Evolutionary conservation across 352 stramenopile genomes (phyloP).

Genomic region (Blastocystis sp.): DNA sequence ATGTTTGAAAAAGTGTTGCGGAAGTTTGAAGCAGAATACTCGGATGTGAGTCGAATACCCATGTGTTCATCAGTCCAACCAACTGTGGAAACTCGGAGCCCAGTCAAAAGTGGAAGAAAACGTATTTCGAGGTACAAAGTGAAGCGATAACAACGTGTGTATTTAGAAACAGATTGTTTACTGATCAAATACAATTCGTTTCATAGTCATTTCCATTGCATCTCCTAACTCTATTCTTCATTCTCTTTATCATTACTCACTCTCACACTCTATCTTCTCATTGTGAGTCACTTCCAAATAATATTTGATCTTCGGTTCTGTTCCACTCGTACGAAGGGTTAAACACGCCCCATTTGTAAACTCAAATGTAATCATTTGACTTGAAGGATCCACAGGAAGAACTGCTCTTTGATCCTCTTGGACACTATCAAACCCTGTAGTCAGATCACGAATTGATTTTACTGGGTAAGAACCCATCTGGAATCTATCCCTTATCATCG

Average conservation of each 20-base stretch:
- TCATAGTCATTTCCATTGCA: conserved; percentile 33
- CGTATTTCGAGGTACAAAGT: background rate
- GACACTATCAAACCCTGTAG: conserved; percentile 78
- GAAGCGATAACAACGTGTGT: background rate
- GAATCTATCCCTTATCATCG: conserved; percentile 68
- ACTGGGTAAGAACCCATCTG: conserved; percentile 76
- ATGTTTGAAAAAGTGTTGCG: background rate
- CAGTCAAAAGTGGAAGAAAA: background rate
- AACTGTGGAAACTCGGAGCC: background rate
- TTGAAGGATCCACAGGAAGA: conserved; percentile 82
- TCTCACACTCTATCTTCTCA: conserved; percentile 42
- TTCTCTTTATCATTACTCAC: background rate
- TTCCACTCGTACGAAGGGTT: conserved; percentile 91
- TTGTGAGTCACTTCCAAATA: conserved; percentile 79
- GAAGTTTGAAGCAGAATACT: background rate
- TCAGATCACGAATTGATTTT: conserved; percentile 76
- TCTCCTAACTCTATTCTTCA: conserved; percentile 34
- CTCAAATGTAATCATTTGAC: conserved; percentile 89
- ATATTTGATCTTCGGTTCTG: conserved; percentile 98
- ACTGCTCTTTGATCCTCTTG: conserved; percentile 68
- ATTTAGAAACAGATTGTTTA: conserved; percentile 2
- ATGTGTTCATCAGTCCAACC: background rate
- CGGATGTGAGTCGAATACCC: background rate
- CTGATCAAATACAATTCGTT: conserved; percentile 1
- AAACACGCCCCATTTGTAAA: conserved; percentile 89